A percentile compares a stretch with the other conserved stretches of the same genome.
Evolutionary conservation across 768 basidiomycete species (phyloP).

Genomic region (Clavulina sp.): DNA sequence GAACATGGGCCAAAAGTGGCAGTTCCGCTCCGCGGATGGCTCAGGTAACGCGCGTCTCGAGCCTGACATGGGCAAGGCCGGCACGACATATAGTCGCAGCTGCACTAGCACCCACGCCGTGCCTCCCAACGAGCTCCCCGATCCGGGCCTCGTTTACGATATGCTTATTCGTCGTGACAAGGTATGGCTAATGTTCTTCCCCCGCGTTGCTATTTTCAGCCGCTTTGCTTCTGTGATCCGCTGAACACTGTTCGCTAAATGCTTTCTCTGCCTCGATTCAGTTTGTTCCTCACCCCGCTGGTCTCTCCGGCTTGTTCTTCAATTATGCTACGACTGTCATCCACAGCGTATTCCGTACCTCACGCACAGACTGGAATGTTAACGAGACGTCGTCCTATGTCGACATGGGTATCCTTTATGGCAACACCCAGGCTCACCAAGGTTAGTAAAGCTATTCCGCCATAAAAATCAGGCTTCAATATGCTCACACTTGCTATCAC

Average conservation of each 20-base stretch:
- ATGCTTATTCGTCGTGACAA: conserved; percentile 33
- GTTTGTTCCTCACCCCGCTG: conserved; percentile 9
- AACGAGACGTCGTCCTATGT: conserved; percentile 60
- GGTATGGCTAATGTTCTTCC: background rate
- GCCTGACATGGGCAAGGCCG: conserved; percentile 40
- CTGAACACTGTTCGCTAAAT: conserved; percentile 77
- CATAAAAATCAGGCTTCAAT: background rate
- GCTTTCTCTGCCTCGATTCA: conserved; percentile 17
- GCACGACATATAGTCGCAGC: conserved; percentile 42
- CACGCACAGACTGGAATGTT: conserved; percentile 26
- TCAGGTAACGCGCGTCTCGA: conserved; percentile 38
- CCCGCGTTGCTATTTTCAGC: background rate
- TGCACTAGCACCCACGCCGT: conserved; percentile 29
- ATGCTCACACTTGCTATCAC: no score
- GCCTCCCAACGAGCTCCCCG: conserved; percentile 30
- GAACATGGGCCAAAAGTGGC: conserved; percentile 41
- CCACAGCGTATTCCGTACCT: conserved; percentile 3
- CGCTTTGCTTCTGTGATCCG: conserved; percentile 17
- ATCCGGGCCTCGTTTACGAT: conserved; percentile 43
- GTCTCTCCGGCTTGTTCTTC: conserved; percentile 9
- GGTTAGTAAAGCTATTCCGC: no score
- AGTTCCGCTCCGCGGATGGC: conserved; percentile 42
- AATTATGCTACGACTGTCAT: conserved; percentile 29
- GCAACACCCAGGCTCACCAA: conserved; percentile 33
- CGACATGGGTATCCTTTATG: conserved; percentile 61